phyloP scores from a whole-genome alignment of 768 basidiomycete genomes.

The Boletus coccyginus region DNA sequence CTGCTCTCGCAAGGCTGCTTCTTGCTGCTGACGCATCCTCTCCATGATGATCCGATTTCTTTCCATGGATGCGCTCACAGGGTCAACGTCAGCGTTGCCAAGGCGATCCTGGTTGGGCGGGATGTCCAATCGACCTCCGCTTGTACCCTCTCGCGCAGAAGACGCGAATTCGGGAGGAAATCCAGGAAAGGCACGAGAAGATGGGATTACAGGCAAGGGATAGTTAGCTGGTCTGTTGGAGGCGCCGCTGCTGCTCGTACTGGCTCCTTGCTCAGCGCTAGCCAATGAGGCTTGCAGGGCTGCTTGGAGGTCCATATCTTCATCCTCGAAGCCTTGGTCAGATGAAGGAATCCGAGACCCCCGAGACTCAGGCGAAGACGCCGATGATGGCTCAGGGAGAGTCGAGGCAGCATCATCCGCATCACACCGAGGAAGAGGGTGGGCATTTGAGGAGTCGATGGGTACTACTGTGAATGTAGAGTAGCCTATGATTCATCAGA shows the following conservation, averaged over 20 bases:
- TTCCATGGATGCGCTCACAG: constrained; percentile 65
- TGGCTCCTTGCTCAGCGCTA: constrained; percentile 13
- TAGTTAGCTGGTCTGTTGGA: constrained; percentile 15
- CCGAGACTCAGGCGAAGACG: constrained; percentile 16
- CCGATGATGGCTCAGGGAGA: constrained; percentile 52
- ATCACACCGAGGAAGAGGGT: constrained; percentile 58
- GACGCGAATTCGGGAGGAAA: constrained; percentile 11
- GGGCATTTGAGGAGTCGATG: constrained; percentile 49
- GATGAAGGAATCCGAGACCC: constrained; percentile 7
- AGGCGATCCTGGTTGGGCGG: constrained; percentile 31
- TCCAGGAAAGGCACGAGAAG: constrained; percentile 28
- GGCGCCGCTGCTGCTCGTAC: constrained; percentile 1
- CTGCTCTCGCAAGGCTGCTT: constrained; percentile 59
- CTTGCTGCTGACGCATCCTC: constrained; percentile 64
- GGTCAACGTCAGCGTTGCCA: constrained; percentile 42
- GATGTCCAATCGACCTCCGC: constrained; percentile 12
- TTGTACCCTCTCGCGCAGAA: constrained; percentile 15
- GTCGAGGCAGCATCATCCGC: constrained; percentile 70
- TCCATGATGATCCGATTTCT: constrained; percentile 59
- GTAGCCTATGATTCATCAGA: constrained; percentile 52
- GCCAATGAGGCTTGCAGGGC: constrained; percentile 80
- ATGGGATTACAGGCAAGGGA: constrained; percentile 23
- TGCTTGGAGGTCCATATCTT: constrained; percentile 85
- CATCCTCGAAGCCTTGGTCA: constrained; percentile 59
- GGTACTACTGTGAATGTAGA: constrained; percentile 77